Percentiles rank a stretch among this genome's conserved stretches.
Evolutionary conservation across 2,329 filamentous ascomycete genomes (phyloP).

Genomic region (Phoma sp.): DNA sequence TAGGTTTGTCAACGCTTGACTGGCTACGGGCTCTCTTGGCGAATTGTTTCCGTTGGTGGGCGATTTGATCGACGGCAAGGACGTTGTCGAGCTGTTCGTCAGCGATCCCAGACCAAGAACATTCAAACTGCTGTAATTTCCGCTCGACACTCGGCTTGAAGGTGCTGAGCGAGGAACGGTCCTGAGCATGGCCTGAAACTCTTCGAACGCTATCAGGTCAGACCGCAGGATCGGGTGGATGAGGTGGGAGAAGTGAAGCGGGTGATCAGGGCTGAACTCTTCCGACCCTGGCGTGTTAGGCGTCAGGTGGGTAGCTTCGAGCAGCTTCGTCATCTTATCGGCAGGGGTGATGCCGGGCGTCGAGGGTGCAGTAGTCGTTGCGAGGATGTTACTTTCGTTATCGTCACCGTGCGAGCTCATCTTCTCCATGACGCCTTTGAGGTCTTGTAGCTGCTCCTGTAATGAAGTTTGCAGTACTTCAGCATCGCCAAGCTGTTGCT

Average conservation of each 20-base stretch:
- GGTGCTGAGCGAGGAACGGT: conserved; percentile 65
- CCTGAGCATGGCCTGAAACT: conserved; percentile 80
- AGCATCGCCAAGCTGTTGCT: conserved; percentile 82
- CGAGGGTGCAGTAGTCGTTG: conserved; percentile 70
- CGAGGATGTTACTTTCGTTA: conserved; percentile 69
- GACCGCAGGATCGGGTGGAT: conserved; percentile 82
- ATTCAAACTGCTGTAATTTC: conserved; percentile 70
- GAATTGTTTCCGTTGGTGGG: conserved; percentile 41
- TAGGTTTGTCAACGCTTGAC: conserved; percentile 62
- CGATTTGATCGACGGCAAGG: conserved; percentile 60
- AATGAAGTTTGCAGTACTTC: conserved; percentile 86
- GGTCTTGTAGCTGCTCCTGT: conserved; percentile 88
- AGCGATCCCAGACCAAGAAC: conserved; percentile 62
- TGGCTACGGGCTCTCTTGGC: conserved; percentile 40
- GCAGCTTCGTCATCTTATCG: conserved; percentile 64
- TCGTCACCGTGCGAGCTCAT: conserved; percentile 79
- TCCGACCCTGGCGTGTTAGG: conserved; percentile 56
- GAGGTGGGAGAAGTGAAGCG: conserved; percentile 79
- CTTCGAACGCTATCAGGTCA: conserved; percentile 80
- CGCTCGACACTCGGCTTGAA: conserved; percentile 73
- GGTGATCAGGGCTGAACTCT: conserved; percentile 66
- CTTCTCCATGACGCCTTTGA: conserved; percentile 91
- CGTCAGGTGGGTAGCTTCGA: conserved; percentile 65
- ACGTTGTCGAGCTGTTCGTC: conserved; percentile 59
- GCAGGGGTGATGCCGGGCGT: conserved; percentile 71